Evolutionary conservation across 108 stramenopile species (phyloP), one percentile per base, ranked within the genome.

Genomic region (Fistulifera solaris): DNA sequence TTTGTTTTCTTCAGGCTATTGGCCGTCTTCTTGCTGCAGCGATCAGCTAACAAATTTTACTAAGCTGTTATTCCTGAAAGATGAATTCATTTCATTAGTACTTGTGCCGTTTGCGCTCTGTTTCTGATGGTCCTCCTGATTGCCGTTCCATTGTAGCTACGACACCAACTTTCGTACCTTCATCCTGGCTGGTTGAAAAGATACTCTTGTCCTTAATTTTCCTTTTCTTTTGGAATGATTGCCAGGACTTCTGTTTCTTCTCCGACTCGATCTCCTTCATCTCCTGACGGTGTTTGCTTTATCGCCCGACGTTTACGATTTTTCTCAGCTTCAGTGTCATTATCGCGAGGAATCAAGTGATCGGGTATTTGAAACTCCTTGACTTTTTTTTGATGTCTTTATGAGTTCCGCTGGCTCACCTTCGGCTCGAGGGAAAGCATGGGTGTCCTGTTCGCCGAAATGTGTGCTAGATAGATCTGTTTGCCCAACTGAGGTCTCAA

Each of bases 221-320:
- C 38, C 56, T 46, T 55, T 75, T 79, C 8, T 67, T 64, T 58
- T 78, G 76, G 72, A 91, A 91, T 25, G 69, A 71, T 55, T 87
- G 79, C 89, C 89, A 91, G 17, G 81, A 75, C 27, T 76, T 79
- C 39, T 82, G 80, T 48, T 81, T 81, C 39, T 83, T 68, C 14
- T 61, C 50, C 10, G 76, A 71, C 62, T 87, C 85, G 10, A 58
- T 50, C 52, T 87, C 85, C 47, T 85, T 87, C 59, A 71, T 69
- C 54, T 78, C 59, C 16, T 62, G 65, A 26, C 83, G 70, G 38
- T 67, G 69, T 69, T 87, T 84, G 38, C 63, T 73, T 59, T 91
- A 81, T 61, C 0, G 85, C 68, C 18, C 85, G 75, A 46, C 54
- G 52, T 48, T 91, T 91, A 40, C 72, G 68, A 39, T 80, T 73